Conservation (phyloP, 495 filamentous ascomycete species). For the Trichocladium antarcticum region DNA sequence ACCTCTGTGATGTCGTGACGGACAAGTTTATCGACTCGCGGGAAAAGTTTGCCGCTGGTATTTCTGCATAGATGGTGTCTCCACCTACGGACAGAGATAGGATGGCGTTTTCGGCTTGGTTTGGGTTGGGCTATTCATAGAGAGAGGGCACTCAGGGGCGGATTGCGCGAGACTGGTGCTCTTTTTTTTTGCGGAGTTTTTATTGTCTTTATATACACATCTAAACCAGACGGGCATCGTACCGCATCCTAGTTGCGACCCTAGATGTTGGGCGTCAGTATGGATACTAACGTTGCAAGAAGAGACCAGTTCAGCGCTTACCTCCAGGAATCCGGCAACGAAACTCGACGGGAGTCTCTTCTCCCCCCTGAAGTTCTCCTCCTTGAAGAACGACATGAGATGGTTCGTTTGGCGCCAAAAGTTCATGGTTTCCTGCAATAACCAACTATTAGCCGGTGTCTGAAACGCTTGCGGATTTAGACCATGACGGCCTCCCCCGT, state of each 20-base stretch:
- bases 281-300: no score
- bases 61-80: constrained; percentile 6
- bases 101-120: constrained; percentile 22
- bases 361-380: constrained; percentile 63
- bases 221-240: constrained; percentile 11
- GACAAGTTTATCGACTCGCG: constrained; percentile 66
- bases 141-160: constrained; percentile 8
- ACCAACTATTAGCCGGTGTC: constrained; percentile 7
- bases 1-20: constrained; percentile 80
- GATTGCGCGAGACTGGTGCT: background rate
- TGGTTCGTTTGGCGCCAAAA: constrained; percentile 98
- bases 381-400: constrained; percentile 91
- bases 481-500: background rate
- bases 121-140: constrained; percentile 10
- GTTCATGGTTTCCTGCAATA: constrained; percentile 84
- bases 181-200: background rate
- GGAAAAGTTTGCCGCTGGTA: constrained; percentile 46
- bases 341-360: constrained; percentile 74
- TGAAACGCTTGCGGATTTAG: background rate
- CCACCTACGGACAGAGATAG: constrained; percentile 2
- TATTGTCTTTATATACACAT: constrained; percentile 27
- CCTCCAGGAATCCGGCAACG: constrained; percentile 88
- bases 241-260: constrained; percentile 40
- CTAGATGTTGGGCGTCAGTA: constrained; percentile 20
- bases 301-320: constrained; percentile 22